Base-by-base conservation (phyloP, 306 rosid genomes). In the Gynostemma pentaphyllum region DNA sequence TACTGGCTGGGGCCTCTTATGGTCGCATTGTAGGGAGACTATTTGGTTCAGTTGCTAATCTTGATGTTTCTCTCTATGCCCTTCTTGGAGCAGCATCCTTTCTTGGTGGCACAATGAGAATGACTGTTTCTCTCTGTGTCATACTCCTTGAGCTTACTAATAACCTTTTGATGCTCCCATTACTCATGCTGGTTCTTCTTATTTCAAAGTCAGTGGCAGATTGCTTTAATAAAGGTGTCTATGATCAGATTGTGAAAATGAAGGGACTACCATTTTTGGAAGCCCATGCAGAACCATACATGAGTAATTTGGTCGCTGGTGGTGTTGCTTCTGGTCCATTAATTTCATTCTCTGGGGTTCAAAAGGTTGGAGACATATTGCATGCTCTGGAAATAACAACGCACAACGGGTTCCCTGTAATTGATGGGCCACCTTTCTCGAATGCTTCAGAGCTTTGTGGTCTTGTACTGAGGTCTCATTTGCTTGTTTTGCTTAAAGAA, bases 91-190 rank as follows among this genome's bases (percentile, higher is more conserved):
- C 97, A 19, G 94, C 97, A 5, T 85, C 95, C 40, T 81, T 90
- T 72, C 97, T 90, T 37, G 97, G 97, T 42, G 98, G 98, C 53
- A 92, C 96, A 61, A 92, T 92, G 98, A 86, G 98, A 73, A 92
- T 92, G 98, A 92, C 98, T 4, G 98, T 92, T 36, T 92, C 96
- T 56, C 37, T 89, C 0, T 89, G 97, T 46, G 60, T 89, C 57
- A 89, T 89, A 75, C 87, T 89, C 59, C 97, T 89, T 50, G 97
- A 89, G 71, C 91, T 89, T 28, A 89, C 97, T 0, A 89, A 89
- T 71, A 76, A 84, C 71, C 78, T 89, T 12, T 64, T 86, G 36
- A 78, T 85, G 85, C 87, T 87, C 9, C 96, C 96, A 18, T 68
- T 87, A 67, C 75, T 85, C 24, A 87, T 85, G 92, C 51, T 87